Percentiles rank a stretch among this genome's conserved stretches.
Evolutionary conservation across 192 early-diverging fungal species (phyloP).

Genomic region (Coemansia sp.): DNA sequence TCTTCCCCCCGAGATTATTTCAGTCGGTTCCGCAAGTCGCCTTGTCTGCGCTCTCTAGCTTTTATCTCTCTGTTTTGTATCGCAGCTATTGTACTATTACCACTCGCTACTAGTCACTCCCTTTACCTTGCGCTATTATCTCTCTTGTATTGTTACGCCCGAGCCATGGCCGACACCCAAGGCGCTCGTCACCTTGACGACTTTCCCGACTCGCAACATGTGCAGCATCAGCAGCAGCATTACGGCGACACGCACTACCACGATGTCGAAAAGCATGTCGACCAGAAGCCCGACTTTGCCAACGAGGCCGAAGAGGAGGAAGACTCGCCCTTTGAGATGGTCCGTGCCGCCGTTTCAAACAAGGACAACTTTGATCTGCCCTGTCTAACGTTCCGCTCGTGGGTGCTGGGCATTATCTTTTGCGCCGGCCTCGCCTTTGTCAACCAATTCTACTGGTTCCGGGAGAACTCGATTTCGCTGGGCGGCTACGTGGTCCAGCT

Average conservation of each 20-base stretch:
- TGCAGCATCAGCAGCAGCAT: neutral
- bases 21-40: neutral
- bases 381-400: constrained; percentile 73
- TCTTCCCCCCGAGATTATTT: neutral
- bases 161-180: constrained; percentile 2
- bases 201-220: neutral
- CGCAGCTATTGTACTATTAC: constrained; percentile 3
- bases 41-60: neutral
- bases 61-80: neutral
- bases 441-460: constrained; percentile 89
- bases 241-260: neutral
- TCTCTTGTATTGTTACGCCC: neutral
- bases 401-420: constrained; percentile 76
- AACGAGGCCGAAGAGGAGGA: constrained; percentile 26
- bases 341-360: constrained; percentile 68
- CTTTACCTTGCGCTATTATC: neutral
- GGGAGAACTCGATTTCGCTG: constrained; percentile 76
- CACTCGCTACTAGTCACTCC: neutral
- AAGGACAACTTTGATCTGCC: constrained; percentile 69
- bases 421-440: constrained; percentile 63
- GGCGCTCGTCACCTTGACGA: constrained; percentile 7
- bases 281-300: constrained; percentile 1
- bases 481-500: constrained; percentile 73
- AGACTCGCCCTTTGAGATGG: constrained; percentile 71
- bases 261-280: constrained; percentile 2